A percentile compares a stretch with the other conserved stretches of the same genome.
Evolutionary conservation across 106 monocot species (phyloP).

Genomic region (Dendrobium huoshanense): DNA sequence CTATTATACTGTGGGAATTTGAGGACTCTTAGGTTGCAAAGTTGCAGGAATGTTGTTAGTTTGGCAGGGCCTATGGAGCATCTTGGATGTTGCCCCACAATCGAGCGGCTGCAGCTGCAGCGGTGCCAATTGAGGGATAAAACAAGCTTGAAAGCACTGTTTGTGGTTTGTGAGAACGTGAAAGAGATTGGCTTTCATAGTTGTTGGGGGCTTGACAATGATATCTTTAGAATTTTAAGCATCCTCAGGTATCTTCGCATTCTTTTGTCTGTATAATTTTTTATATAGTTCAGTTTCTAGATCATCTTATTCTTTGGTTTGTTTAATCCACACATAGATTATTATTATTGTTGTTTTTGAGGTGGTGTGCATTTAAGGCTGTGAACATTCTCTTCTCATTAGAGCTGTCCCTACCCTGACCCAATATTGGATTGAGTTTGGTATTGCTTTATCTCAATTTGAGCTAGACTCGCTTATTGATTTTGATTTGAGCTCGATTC

Average conservation of each 20-base stretch:
- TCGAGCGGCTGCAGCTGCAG: conserved; percentile 76
- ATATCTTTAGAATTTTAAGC: conserved; percentile 44
- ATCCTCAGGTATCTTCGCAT: conserved; percentile 64
- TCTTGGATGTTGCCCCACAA: conserved; percentile 66
- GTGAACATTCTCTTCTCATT: neutral
- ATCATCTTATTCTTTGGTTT: neutral
- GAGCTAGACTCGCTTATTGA: neutral
- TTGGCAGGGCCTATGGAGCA: conserved; percentile 72
- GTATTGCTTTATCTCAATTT: neutral
- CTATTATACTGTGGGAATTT: conserved; percentile 74
- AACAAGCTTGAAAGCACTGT: conserved; percentile 54
- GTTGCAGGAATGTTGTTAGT: conserved; percentile 58
- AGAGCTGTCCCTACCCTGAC: neutral
- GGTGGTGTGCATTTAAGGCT: neutral
- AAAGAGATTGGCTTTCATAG: conserved; percentile 73
- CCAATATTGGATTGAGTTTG: neutral
- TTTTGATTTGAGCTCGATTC: neutral
- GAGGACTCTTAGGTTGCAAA: conserved; percentile 57
- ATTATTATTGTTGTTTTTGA: neutral
- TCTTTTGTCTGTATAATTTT: neutral
- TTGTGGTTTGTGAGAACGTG: conserved; percentile 60
- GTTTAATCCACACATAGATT: neutral
- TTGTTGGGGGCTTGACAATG: conserved; percentile 92
- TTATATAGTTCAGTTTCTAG: neutral
- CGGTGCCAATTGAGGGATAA: conserved; percentile 84